Evolutionary conservation across 2,329 filamentous ascomycete species (phyloP), one percentile per base, ranked within the genome.

Genomic region (Fusarium sp.): DNA sequence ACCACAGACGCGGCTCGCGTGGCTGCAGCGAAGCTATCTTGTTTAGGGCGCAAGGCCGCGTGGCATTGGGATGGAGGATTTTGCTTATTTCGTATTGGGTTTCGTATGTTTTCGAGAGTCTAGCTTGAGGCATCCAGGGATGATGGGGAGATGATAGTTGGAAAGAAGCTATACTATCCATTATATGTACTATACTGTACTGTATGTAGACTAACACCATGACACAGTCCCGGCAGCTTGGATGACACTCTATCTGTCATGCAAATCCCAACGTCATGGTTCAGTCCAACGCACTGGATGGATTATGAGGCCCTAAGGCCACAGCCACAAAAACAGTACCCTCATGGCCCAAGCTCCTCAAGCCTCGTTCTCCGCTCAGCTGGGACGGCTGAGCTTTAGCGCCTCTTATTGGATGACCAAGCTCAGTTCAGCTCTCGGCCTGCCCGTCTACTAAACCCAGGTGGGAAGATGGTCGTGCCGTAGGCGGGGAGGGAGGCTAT

Each of bases 341-440:
- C 52, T 45, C 27, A 35, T 63, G 64, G 61, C 53, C 61, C 64
- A 63, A 67, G 64, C 64, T 66, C 63, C 50, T 50, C 48, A 43
- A 63, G 39, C 53, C 44, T 45, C 56, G 33, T 23, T 35, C 38
- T 33, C 59, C 36, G 15, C 46, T 61, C 58, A 52, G 35, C 54
- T 60, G 33, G 51, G 36, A 25, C 61, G 61, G 61, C 61, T 50
- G 52, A 52, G 57, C 38, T 17, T 15, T 14, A 25, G 7, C 14
- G 15, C 31, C 31, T 25, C 10, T 58, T 36, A 68, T 69, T 69
- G 66, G 66, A 4, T 10, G 9, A 11, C 19, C 25, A 19, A 29
- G 33, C 49, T 38, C 17, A 47, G 48, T 59, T 71, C 69, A 71
- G 69, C 69, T 71, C 42, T 71, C 69, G 69, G 69, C 55, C 38